Conservation (phyloP, 306 rosid genomes). For the Acacia melanoxylon region DNA sequence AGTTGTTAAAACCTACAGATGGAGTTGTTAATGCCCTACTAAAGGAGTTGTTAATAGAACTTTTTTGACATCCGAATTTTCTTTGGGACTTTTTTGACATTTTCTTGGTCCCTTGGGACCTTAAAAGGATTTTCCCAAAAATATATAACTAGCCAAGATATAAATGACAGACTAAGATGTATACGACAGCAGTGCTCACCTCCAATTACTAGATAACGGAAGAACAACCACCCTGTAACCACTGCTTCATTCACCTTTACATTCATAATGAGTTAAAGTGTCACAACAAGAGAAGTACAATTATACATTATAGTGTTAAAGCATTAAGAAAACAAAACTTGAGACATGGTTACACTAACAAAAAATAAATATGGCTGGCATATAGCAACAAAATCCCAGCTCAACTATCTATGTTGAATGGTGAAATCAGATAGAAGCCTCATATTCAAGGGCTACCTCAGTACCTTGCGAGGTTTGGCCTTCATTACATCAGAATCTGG, state of each 20-base stretch:
- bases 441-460: slow-evolving; percentile 13
- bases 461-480: slow-evolving; percentile 92
- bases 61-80: no score
- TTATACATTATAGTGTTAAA: background rate
- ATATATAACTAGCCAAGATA: background rate
- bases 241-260: slow-evolving; percentile 94
- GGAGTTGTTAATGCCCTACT: no score
- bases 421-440: slow-evolving; percentile 21
- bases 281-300: background rate
- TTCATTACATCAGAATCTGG: slow-evolving; percentile 98
- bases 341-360: background rate
- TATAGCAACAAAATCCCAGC: background rate
- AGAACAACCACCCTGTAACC: slow-evolving; percentile 96
- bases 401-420: slow-evolving; percentile 11
- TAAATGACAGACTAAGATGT: slow-evolving; percentile 6
- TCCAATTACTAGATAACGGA: slow-evolving; percentile 98
- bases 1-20: no score
- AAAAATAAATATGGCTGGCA: background rate
- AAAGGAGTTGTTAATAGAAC: no score
- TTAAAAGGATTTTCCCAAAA: background rate
- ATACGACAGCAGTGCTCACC: slow-evolving; percentile 49
- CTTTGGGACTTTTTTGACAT: no score
- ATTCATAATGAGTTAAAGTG: slow-evolving; percentile 26
- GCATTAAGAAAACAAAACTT: background rate
- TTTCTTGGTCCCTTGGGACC: no score